Evolutionary conservation across 768 basidiomycete genomes (phyloP), one percentile per base, ranked within the genome.

Genomic region (Hortiboletus flavorubellus): DNA sequence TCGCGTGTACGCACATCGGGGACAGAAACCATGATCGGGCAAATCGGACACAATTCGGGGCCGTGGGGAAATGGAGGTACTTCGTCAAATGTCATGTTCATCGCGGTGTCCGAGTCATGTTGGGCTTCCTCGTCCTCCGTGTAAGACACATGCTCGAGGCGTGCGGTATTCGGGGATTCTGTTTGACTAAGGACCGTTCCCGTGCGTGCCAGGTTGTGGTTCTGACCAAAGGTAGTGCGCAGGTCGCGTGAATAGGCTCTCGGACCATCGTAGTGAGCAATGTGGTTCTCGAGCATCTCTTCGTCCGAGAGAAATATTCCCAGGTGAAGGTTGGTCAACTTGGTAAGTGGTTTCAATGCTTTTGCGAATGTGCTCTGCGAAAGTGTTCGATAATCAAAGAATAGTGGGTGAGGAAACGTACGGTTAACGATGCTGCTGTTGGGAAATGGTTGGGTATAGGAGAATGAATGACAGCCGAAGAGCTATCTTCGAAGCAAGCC

Each of bases 261-360:
- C n/a, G 66, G 64, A 8, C 59, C 64, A 30, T 68, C 66, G 51
- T 66, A 65, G 42, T 68, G 65, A 11, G 67, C 62, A 54, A 72
- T 66, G 54, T 84, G 83, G 40, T 67, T 61, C 51, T 78, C 73
- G 18, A 86, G 65, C 53, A 85, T 67, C 39, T 70, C 70, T 29
- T 80, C 76, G 49, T 79, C 75, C 0, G 86, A 87, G 18, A 89
- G 78, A 62, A 82, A 84, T 45, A 88, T 72, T 0, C 87, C 87
- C 21, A 89, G 71, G 59, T 80, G 79, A 15, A 89, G 74, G 54
- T 78, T 67, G 15, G 72, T 66, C 10, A 88, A 73, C 11, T 73
- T 72, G 45, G 63, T 69, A 11, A 88, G 73, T 16, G 80, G 72
- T 58, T 68, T 68, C 18, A 85, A 66, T n/a, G 73, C 74, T 10